phyloP scores from a whole-genome alignment of 225 moss, liverwort and hornwort genomes.

The Asterella californica region DNA sequence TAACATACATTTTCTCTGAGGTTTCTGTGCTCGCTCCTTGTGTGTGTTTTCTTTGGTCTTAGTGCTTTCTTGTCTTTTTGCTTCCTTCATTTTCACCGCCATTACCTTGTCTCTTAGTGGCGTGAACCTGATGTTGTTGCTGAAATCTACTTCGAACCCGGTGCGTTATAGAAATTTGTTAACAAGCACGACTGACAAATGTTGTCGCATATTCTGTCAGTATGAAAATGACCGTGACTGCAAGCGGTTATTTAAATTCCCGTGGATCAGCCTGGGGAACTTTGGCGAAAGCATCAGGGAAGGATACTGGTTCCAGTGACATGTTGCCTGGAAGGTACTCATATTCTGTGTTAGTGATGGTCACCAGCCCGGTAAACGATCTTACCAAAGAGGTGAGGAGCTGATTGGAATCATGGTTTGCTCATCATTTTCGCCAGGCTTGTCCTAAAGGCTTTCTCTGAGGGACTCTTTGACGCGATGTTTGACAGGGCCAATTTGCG shows the following conservation, averaged over 20 bases:
- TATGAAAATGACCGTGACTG: slow-evolving; percentile 67
- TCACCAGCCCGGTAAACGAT: slow-evolving; percentile 63
- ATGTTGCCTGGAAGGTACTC: slow-evolving; percentile 42
- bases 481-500: slow-evolving; percentile 34
- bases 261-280: slow-evolving; percentile 36
- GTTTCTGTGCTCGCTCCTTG: background rate
- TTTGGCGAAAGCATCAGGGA: slow-evolving; percentile 41
- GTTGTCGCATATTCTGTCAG: slow-evolving; percentile 34
- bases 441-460: background rate
- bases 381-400: slow-evolving; percentile 62
- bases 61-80: background rate
- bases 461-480: background rate
- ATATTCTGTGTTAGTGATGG: slow-evolving; percentile 77
- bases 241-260: slow-evolving; percentile 49
- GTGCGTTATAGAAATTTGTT: background rate
- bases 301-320: slow-evolving; percentile 55
- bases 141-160: background rate
- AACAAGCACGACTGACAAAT: background rate
- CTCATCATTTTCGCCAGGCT: background rate
- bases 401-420: background rate
- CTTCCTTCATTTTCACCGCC: background rate
- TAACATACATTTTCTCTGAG: background rate
- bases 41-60: background rate
- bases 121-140: background rate
- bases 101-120: background rate